Base-by-base conservation (phyloP, 352 stramenopile genomes). In the Stramenopiles sp. region DNA sequence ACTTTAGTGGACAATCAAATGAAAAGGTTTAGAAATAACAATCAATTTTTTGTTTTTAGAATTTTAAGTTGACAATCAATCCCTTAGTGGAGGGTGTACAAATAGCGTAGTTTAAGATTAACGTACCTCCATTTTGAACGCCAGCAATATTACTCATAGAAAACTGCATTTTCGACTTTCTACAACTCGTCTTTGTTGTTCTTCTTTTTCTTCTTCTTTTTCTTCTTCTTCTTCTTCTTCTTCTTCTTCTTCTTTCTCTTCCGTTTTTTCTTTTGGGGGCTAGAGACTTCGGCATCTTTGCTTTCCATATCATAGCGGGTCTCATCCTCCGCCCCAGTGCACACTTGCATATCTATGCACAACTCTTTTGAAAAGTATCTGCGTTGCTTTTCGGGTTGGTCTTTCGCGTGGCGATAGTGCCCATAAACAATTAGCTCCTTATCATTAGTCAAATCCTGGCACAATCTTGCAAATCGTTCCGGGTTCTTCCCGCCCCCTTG, bases 151-250 rank as follows among this genome's bases (percentile, higher is more conserved):
- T 63, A 63, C 43, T 18, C 12, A 63, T 63, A 12, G 25, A 18
- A 18, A 12, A 18, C 25, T 63, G 25, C 43, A 12, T 63, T 63
- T 63, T 18, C 43, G 25, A 12, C 43, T 63, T 63, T 63, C 25
- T 63, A 25, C 25, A 63, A 25, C 25, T 63, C 25, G 12, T 12
- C 25, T 25, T 63, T 63, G 12, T 63, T 63, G 25, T 63, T 63
- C 43, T 63, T 63, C 43, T 63, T 63, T 25, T 25, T 25, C 43
- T 63, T 63, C 25, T 63, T 63, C 43, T 63, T 63, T 63, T 25
- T 25, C 25, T 63, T 63, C 25, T 63, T 63, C 25, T 63, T 63
- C 43, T 63, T 63, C 43, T 63, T 63, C 43, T 63, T 63, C 43
- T 25, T 63, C 43, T 25, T 63, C 43, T 63, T 63, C 43, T 63